These are phyloP conservation scores for Astragalus glycyphyllos DNA, from an alignment of 306 rosid species.

Conservation along the genomic window DNA sequence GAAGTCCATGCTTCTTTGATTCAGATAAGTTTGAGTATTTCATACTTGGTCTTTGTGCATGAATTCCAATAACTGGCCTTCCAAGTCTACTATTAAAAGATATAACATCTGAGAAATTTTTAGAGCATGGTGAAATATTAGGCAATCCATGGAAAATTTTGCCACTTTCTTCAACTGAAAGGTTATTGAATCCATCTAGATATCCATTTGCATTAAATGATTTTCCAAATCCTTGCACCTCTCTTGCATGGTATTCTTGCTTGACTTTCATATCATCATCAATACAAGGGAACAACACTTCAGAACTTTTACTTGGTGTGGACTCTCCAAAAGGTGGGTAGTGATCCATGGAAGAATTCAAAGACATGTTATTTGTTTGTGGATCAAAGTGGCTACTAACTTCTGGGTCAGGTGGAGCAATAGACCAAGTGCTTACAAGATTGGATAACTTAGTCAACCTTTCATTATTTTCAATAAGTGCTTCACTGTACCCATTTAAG, in stretches of 20 bases:
- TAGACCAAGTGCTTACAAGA: constrained; percentile 86
- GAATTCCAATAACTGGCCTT: constrained; percentile 59
- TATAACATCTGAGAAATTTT: constrained; percentile 69
- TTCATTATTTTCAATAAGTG: constrained; percentile 56
- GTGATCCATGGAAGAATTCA: constrained; percentile 53
- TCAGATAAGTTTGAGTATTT: constrained; percentile 55
- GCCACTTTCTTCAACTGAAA: constrained; percentile 41
- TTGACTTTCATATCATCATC: constrained; percentile 49
- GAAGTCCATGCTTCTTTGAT: constrained; percentile 64
- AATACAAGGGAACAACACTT: constrained; percentile 39
- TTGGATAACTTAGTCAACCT: constrained; percentile 70
- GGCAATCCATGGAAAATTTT: constrained; percentile 53
- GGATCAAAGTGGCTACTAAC: constrained; percentile 54
- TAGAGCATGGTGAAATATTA: constrained; percentile 54
- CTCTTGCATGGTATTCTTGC: constrained; percentile 43
- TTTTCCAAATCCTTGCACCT: constrained; percentile 44
- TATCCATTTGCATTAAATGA: constrained; percentile 49
- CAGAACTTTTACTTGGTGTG: constrained; percentile 36
- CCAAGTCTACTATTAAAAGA: constrained; percentile 62
- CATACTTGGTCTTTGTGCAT: constrained; percentile 51
- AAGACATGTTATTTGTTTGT: constrained; percentile 46
- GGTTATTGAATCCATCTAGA: constrained; percentile 48
- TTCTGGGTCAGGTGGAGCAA: constrained; percentile 80
- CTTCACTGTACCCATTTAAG: constrained; percentile 52
- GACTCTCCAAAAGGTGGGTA: constrained; percentile 46